Conservation (phyloP, 139 green algal species). For the Chlorella sp. region DNA sequence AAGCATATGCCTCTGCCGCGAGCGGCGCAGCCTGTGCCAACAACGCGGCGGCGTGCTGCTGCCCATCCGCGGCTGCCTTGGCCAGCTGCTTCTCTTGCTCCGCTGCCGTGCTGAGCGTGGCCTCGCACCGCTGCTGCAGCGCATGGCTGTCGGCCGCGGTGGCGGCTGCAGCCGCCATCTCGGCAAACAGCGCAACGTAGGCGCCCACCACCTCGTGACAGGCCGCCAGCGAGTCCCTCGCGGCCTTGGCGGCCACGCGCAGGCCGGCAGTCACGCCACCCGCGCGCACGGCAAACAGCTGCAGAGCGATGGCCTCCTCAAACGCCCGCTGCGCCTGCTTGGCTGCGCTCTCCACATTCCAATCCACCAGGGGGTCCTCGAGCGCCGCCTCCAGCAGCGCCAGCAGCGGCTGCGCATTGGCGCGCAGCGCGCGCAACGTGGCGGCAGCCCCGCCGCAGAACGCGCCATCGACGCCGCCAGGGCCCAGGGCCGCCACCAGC, state of each 20-base stretch:
- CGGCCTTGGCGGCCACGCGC: conserved; percentile 14
- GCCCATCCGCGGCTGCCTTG: conserved; percentile 3
- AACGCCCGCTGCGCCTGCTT: conserved; percentile 43
- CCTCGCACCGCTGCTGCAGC: conserved; percentile 13
- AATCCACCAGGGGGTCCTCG: conserved; percentile 72
- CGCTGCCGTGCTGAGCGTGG: conserved; percentile 1
- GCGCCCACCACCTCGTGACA: neutral
- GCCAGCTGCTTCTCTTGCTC: conserved; percentile 27
- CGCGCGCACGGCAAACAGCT: conserved; percentile 48
- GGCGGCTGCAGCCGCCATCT: conserved; percentile 1
- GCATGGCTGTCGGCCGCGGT: neutral
- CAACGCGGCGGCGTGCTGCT: neutral
- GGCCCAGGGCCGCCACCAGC: conserved; percentile 50
- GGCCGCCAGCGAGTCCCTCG: conserved; percentile 14
- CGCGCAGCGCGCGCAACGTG: conserved; percentile 41
- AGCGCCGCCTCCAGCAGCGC: conserved; percentile 69
- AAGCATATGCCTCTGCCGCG: neutral
- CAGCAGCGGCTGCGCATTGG: conserved; percentile 10
- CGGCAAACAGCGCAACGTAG: conserved; percentile 6
- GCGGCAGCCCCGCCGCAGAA: conserved; percentile 50
- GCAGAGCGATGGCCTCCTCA: conserved; percentile 58
- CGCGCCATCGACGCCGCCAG: conserved; percentile 53
- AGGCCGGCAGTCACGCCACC: neutral
- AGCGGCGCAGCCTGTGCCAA: conserved; percentile 3
- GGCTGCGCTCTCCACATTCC: conserved; percentile 38